These are phyloP conservation scores for Gracilariopsis chorda DNA, from an alignment of 23 red algal genomes.

Conservation along the genomic window DNA sequence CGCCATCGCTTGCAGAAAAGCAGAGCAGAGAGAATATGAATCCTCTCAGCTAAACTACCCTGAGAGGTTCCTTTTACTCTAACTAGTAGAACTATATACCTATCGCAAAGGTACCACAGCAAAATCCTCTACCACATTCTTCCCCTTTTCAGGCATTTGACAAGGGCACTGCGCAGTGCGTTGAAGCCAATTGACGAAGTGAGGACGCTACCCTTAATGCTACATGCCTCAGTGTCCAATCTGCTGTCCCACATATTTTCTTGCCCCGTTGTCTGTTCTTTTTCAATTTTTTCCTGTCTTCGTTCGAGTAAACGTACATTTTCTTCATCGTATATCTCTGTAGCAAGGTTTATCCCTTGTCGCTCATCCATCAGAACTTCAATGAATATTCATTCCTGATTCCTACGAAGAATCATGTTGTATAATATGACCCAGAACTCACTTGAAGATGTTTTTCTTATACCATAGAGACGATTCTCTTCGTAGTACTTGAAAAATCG, in stretches of 20 bases:
- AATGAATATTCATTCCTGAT: constrained; percentile 9
- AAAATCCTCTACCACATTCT: background rate
- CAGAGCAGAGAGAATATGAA: no score
- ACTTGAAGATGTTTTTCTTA: background rate
- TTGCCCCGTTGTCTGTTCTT: background rate
- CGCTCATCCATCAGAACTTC: background rate
- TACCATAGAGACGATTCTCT: background rate
- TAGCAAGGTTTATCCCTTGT: background rate
- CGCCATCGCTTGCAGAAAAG: no score
- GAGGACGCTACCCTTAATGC: background rate
- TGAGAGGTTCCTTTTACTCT: background rate
- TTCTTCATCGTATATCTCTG: constrained; percentile 24
- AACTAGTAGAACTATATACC: no score
- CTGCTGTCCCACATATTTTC: background rate
- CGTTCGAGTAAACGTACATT: no score
- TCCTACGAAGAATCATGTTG: constrained; percentile 17
- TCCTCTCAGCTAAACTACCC: background rate
- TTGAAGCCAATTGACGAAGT: background rate
- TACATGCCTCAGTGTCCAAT: background rate
- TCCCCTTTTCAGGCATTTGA: background rate
- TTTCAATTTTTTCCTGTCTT: background rate
- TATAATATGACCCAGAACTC: constrained; percentile 22
- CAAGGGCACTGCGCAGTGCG: background rate
- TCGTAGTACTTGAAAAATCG: background rate
- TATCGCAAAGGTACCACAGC: no score